Conservation (phyloP, 768 basidiomycete species). For the Neoboletus magnificus region DNA sequence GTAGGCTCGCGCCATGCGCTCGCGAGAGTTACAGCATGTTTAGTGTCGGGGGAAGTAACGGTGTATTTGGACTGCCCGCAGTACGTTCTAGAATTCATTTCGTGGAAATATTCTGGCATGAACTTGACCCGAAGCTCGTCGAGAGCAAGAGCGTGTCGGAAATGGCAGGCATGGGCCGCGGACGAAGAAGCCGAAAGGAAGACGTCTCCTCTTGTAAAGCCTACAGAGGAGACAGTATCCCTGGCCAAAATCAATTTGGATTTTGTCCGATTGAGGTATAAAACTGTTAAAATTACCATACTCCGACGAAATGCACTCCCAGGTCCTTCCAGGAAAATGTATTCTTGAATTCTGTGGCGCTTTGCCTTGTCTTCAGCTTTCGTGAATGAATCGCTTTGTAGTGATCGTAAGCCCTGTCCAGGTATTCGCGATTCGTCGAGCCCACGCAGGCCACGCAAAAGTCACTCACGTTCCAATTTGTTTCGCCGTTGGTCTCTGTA, state of each 20-base stretch:
- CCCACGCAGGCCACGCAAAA: not conserved
- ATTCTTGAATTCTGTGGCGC: constrained; percentile 38
- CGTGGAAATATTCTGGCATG: too few relatives aligned
- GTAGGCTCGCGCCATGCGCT: not conserved
- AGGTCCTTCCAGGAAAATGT: constrained; percentile 49
- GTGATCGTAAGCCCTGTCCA: constrained; percentile 17
- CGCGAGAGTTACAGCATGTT: not conserved
- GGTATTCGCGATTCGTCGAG: not conserved
- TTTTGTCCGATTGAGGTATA: not conserved
- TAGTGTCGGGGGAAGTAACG: not conserved
- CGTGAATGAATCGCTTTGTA: constrained; percentile 14
- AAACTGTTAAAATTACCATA: constrained; percentile 37
- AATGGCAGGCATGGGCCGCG: constrained; percentile 52
- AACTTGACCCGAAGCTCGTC: too few relatives aligned
- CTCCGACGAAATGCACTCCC: constrained; percentile 55
- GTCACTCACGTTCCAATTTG: constrained; percentile 29
- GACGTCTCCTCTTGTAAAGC: constrained; percentile 44
- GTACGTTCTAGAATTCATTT: constrained; percentile 25
- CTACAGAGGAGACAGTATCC: constrained; percentile 69
- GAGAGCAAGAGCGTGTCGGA: too few relatives aligned
- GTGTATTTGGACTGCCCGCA: constrained; percentile 10
- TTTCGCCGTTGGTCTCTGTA: constrained; percentile 17
- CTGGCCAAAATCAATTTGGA: constrained; percentile 28
- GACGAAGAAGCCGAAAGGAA: constrained; percentile 55
- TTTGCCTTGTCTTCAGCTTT: constrained; percentile 18